A percentile compares a stretch with the other conserved stretches of the same genome.
These are phyloP conservation scores for Striga asiatica DNA, from an alignment of 257 asterid species.

Conservation along the genomic window DNA sequence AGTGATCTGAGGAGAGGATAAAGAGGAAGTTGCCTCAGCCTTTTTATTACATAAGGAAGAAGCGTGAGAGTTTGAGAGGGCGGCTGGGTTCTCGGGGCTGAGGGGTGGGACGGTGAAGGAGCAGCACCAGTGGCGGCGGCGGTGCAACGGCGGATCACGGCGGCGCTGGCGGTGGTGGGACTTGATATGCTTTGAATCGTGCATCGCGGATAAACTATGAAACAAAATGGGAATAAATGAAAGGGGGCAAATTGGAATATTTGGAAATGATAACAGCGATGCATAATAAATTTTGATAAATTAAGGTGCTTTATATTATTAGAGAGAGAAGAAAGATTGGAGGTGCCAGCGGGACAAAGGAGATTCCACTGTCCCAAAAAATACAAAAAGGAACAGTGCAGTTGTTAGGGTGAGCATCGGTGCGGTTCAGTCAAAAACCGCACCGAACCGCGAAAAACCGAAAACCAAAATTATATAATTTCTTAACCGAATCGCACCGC, in stretches of 20 bases:
- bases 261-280: conserved; percentile 9
- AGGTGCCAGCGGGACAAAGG: too few species aligned
- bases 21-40: conserved; percentile 38
- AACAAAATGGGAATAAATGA: neutral
- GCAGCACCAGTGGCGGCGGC: conserved; percentile 87
- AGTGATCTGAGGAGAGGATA: conserved; percentile 45
- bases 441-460: too few species aligned
- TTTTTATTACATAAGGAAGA: conserved; percentile 26
- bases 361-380: too few species aligned
- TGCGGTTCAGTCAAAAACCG: too few species aligned
- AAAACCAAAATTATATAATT: too few species aligned
- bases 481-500: too few species aligned
- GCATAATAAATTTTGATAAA: conserved; percentile 8
- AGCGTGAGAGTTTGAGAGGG: conserved; percentile 19
- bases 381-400: too few species aligned
- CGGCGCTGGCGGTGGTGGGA: conserved; percentile 42
- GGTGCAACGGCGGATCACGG: conserved; percentile 39
- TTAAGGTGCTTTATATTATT: too few species aligned
- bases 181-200: conserved; percentile 21
- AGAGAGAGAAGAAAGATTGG: too few species aligned
- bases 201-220: conserved; percentile 27
- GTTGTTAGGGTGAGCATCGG: too few species aligned
- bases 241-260: conserved; percentile 4
- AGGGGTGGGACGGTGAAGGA: conserved; percentile 65
- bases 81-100: conserved; percentile 55